Conservation (phyloP, 768 basidiomycete genomes). For the Macrolepiota albuminosa region DNA sequence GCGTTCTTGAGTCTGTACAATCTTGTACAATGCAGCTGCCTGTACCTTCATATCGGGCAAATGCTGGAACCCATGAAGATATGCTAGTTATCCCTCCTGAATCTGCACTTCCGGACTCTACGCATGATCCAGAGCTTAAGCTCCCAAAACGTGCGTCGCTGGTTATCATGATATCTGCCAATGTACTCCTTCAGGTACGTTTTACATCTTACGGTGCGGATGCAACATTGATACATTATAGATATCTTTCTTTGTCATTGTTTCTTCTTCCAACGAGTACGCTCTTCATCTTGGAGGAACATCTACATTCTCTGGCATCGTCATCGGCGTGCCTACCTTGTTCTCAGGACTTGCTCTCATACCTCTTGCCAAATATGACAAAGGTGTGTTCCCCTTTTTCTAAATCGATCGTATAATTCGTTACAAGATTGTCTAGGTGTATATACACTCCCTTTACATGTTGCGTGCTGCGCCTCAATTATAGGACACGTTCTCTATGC, state of each 20-base stretch:
- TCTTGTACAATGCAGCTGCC: not conserved
- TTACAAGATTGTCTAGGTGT: slow-evolving; percentile 31
- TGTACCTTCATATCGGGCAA: not conserved
- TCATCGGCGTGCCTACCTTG: slow-evolving; percentile 63
- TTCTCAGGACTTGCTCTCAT: slow-evolving; percentile 56
- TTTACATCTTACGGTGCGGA: not conserved
- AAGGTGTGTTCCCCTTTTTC: slow-evolving; percentile 33
- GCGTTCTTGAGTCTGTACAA: not conserved
- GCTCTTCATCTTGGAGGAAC: slow-evolving; percentile 58
- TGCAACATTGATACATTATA: slow-evolving; percentile 16
- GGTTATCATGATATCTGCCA: slow-evolving; percentile 38
- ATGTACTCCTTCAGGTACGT: slow-evolving; percentile 23
- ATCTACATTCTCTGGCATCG: slow-evolving; percentile 67
- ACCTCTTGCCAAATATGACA: slow-evolving; percentile 50
- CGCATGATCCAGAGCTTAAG: slow-evolving; percentile 33
- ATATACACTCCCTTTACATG: slow-evolving; percentile 49
- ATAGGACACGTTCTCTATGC: slow-evolving; percentile 58
- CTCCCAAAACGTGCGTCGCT: slow-evolving; percentile 44
- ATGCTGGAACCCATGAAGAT: not conserved
- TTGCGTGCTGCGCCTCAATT: slow-evolving; percentile 49
- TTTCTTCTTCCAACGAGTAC: slow-evolving; percentile 63
- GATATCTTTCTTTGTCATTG: slow-evolving; percentile 67
- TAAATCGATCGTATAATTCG: not conserved
- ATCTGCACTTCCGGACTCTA: not conserved
- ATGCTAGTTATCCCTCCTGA: not conserved